Base-by-base conservation (phyloP, 345 rosid species). In the Excoecaria agallocha region DNA sequence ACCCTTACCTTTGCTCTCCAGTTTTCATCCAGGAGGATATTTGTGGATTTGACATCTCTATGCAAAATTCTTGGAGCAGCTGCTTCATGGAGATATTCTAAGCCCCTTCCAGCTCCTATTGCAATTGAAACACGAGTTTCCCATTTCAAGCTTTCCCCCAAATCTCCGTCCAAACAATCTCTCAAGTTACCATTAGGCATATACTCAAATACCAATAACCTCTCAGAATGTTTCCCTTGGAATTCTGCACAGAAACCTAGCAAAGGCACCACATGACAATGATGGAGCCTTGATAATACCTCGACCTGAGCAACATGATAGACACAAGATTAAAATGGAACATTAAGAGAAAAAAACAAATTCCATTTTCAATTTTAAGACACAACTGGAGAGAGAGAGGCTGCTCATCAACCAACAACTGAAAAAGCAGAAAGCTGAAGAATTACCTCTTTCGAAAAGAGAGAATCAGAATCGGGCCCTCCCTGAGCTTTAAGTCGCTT, bases 61-160 rank as follows among this genome's bases (percentile, higher is more conserved):
- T 95, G 98, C 85, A 95, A 84, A 83, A 95, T 91, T 91, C 91
- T 89, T 56, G 99, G 99, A 69, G 98, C 97, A 59, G 98, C 99
- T 16, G 98, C 97, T 82, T 93, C 99, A 37, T 95, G 99, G 74
- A 95, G 99, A 87, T 95, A 95, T 77, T 95, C 98, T 59, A 95
- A 88, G 12, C 99, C 99, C 85, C 93, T 91, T 38, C 97, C 99
- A 73, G 97, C 98, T 85, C 98, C 98, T 62, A 93, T 86, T 43
- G 97, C 99, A 25, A 95, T 82, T n/a, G 85, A 72, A 81, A 91
- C 85, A 74, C 99, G 90, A 43, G 88, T 87, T 76, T 87, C 87
- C 99, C 99, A 95, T 60, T 81, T 84, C 89, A 91, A 79, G 61
- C 75, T 88, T 85, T 86, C 93, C 19, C 90, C 97, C 1, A 72